Conservation (phyloP, 108 stramenopile genomes). For the Fistulifera solaris region DNA sequence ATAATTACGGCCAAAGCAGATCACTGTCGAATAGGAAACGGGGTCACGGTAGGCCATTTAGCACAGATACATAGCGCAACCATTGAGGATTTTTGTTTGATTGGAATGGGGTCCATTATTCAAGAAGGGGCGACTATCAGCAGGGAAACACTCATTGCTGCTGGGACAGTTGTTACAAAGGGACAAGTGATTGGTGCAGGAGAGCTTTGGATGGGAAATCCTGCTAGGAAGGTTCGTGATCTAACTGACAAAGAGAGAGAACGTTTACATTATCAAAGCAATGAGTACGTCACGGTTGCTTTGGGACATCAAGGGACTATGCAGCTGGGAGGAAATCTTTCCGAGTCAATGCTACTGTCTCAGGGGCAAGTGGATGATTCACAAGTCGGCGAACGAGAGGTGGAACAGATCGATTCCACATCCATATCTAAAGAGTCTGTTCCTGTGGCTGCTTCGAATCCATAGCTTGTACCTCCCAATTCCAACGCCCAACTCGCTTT, state of each 20-base stretch:
- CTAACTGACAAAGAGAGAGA: constrained; percentile 55
- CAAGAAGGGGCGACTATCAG: constrained; percentile 50
- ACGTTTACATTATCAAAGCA: constrained; percentile 51
- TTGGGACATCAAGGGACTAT: constrained; percentile 48
- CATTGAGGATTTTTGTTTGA: constrained; percentile 68
- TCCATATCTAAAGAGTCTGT: too few relatives aligned
- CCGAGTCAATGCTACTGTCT: constrained; percentile 3
- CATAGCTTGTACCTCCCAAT: too few relatives aligned
- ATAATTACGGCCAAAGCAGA: constrained; percentile 53
- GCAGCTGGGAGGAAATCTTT: constrained; percentile 63
- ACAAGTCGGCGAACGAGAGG: too few relatives aligned
- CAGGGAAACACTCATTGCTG: constrained; percentile 66
- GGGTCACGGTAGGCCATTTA: constrained; percentile 79
- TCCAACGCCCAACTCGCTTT: too few relatives aligned
- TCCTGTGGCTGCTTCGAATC: too few relatives aligned
- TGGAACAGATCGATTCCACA: too few relatives aligned
- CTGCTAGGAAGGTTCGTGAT: constrained; percentile 73
- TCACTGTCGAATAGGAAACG: constrained; percentile 65
- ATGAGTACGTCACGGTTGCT: constrained; percentile 64
- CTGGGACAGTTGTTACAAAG: constrained; percentile 61
- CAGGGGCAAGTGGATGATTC: too few relatives aligned
- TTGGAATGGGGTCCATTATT: constrained; percentile 78
- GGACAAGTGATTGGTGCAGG: constrained; percentile 48
- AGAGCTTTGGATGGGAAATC: constrained; percentile 81
- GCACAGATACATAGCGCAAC: constrained; percentile 77